Percentiles rank a stretch among this genome's conserved stretches.
These are phyloP conservation scores for Pilatotrama ljubarskyi DNA, from an alignment of 768 basidiomycete species.

Conservation along the genomic window DNA sequence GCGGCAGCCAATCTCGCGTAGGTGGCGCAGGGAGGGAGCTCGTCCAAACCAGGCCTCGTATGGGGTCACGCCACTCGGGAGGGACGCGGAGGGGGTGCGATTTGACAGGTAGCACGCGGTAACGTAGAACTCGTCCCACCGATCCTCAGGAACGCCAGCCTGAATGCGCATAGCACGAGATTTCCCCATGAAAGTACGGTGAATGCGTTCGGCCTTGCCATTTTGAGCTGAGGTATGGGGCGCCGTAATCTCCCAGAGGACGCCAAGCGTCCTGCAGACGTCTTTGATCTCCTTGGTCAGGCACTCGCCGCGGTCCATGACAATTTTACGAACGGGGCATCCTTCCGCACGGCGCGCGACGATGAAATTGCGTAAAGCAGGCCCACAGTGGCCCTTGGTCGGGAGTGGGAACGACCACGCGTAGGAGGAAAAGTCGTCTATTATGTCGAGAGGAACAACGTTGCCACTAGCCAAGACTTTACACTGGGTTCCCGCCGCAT, in stretches of 20 bases:
- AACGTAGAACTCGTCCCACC: slow-evolving; percentile 11
- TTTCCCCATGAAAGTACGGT: slow-evolving; percentile 34
- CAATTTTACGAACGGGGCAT: slow-evolving; percentile 20
- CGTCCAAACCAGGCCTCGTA: slow-evolving; percentile 17
- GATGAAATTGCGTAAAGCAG: slow-evolving; percentile 33
- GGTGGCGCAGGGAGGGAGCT: slow-evolving; percentile 24
- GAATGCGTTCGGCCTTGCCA: slow-evolving; percentile 38
- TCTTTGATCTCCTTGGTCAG: slow-evolving; percentile 14
- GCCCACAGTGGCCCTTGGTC: slow-evolving; percentile 30
- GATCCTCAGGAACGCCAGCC: not conserved
- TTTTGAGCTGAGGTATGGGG: slow-evolving; percentile 40
- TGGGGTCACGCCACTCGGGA: not conserved
- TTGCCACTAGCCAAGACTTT: slow-evolving; percentile 5
- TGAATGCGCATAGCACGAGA: slow-evolving; percentile 1
- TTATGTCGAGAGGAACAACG: slow-evolving; percentile 31
- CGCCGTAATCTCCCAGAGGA: slow-evolving; percentile 26
- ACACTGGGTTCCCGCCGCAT: slow-evolving; percentile 26
- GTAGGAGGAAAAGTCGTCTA: slow-evolving; percentile 35
- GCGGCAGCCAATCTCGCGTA: slow-evolving; percentile 29
- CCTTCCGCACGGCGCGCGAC: slow-evolving; percentile 26
- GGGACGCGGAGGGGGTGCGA: not conserved
- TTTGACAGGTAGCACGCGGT: slow-evolving; percentile 17
- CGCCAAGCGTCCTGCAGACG: slow-evolving; percentile 1
- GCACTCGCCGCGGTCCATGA: slow-evolving; percentile 31
- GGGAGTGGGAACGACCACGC: slow-evolving; percentile 37